phyloP scores from a whole-genome alignment of 2,329 filamentous ascomycete genomes.

The Penicillium olsonii region DNA sequence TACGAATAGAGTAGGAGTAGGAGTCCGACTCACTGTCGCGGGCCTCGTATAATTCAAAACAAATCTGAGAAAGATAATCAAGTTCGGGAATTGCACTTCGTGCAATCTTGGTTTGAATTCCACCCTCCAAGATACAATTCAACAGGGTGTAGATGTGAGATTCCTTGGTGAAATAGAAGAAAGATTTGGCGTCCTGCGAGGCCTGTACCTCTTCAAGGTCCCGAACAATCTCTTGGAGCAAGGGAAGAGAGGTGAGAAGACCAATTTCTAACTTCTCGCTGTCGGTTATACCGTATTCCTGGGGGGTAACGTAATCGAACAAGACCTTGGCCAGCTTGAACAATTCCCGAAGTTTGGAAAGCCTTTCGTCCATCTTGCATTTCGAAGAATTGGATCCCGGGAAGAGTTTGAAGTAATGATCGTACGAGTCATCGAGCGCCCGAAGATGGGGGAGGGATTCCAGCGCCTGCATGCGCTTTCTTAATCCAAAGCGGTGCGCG shows the following conservation, averaged over 20 bases:
- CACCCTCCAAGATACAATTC: conserved; percentile 96
- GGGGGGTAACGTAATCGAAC: conserved; percentile 97
- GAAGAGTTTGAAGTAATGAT: conserved; percentile 86
- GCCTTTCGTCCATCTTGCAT: conserved; percentile 77
- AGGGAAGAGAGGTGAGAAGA: conserved; percentile 84
- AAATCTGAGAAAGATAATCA: conserved; percentile 96
- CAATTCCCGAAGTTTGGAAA: conserved; percentile 86
- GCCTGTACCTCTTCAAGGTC: conserved; percentile 97
- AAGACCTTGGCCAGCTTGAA: conserved; percentile 92
- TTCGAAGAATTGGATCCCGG: conserved; percentile 73
- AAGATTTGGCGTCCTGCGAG: conserved; percentile 88
- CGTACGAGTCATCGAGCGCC: conserved; percentile 58
- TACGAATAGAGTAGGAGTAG: conserved; percentile 94
- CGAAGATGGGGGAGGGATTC: conserved; percentile 45
- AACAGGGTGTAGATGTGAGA: conserved; percentile 97
- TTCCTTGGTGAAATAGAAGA: conserved; percentile 99
- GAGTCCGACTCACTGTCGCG: conserved; percentile 75
- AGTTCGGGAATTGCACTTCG: conserved; percentile 94
- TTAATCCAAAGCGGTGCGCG: conserved; percentile 49
- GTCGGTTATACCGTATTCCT: conserved; percentile 96
- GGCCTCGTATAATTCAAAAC: conserved; percentile 96
- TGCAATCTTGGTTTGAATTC: conserved; percentile 94
- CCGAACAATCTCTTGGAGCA: conserved; percentile 94
- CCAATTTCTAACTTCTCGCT: conserved; percentile 98
- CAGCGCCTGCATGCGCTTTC: conserved; percentile 53